Evolutionary conservation across 139 green algal species (phyloP), one percentile per base, ranked within the genome.

Genomic region (Haematococcus lacustris): DNA sequence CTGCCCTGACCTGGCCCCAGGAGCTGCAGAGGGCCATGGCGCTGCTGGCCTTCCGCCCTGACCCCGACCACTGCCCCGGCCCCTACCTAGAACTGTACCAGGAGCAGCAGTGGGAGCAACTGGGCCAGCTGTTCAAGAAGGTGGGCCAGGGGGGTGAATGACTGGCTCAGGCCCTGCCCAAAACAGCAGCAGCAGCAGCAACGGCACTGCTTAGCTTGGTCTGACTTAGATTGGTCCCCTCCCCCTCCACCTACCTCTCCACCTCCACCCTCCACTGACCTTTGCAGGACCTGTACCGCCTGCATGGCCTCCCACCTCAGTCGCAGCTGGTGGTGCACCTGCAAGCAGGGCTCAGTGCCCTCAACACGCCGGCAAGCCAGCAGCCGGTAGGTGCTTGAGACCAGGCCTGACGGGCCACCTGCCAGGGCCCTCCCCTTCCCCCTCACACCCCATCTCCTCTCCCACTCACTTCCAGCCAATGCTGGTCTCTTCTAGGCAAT

Each of bases 21-120:
- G 91, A 97, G 59, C 71, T 97, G 69, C 92, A 98, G 84, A 86
- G 85, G n/a, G 89, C 88, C 6, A 81, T 94, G 38, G 89, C 90
- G 7, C 76, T 85, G 23, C 78, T 98, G 21, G 92, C 86, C 0
- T 94, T 97, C 73, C 73, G 67, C 51, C 76, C 71, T 0, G 68
- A 74, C 70, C 90, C 87, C 3, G 37, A 74, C n/a, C 88, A 82
- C 57, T n/a, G n/a, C n/a, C n/a, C n/a, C n/a, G 7, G 62, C 3
- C 75, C 70, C 28, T 94, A 95, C 84, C 59, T 70, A 51, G 63
- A 67, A 28, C 78, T 93, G 69, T 88, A 91, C 53, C 47, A 67
- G 1, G 68, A 71, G 17, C 60, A 28, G 9, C 77, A 82, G 62
- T 97, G 92, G 92, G 51, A 69, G 0, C 59, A 74, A 21, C 74